Percentiles rank a stretch among this genome's conserved stretches.
These are phyloP conservation scores for Colletotrichum chrysophilum DNA, from an alignment of 2,329 filamentous ascomycete species.

Conservation along the genomic window DNA sequence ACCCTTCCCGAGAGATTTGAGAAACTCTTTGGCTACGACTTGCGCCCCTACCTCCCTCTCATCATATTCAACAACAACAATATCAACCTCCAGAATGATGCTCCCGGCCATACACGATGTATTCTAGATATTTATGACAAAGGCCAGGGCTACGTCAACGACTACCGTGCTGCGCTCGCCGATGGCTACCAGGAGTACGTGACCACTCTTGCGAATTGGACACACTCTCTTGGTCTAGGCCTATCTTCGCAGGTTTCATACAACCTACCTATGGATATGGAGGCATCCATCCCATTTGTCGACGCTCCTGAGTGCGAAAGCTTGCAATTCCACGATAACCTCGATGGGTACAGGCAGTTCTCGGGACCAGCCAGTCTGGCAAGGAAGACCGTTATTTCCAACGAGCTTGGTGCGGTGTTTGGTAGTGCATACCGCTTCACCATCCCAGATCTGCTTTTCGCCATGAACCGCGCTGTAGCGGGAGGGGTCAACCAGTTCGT, in stretches of 20 bases:
- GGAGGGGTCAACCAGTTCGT: slow-evolving; percentile 48
- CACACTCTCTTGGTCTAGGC: slow-evolving; percentile 31
- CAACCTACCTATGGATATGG: slow-evolving; percentile 47
- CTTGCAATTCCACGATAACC: slow-evolving; percentile 36
- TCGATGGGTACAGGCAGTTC: slow-evolving; percentile 46
- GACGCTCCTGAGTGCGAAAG: slow-evolving; percentile 46
- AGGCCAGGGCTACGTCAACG: neutral
- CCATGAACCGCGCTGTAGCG: slow-evolving; percentile 41
- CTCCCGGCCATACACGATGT: neutral
- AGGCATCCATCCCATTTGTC: slow-evolving; percentile 38
- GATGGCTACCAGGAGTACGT: slow-evolving; percentile 6
- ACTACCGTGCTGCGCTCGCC: neutral
- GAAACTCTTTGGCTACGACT: slow-evolving; percentile 33
- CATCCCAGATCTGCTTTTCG: slow-evolving; percentile 32
- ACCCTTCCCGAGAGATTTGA: slow-evolving; percentile 33
- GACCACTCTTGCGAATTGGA: neutral
- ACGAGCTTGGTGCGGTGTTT: slow-evolving; percentile 36
- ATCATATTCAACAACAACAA: slow-evolving; percentile 26
- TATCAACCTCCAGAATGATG: neutral
- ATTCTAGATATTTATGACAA: neutral
- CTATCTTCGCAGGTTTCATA: slow-evolving; percentile 45
- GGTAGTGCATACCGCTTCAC: neutral
- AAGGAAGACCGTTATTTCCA: slow-evolving; percentile 42
- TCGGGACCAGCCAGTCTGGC: slow-evolving; percentile 42
- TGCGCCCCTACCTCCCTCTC: slow-evolving; percentile 37